A percentile compares a stretch with the other conserved stretches of the same genome.
Conservation (phyloP, 371 early-diverging fungal species). For the Umbelopsis sp. region DNA sequence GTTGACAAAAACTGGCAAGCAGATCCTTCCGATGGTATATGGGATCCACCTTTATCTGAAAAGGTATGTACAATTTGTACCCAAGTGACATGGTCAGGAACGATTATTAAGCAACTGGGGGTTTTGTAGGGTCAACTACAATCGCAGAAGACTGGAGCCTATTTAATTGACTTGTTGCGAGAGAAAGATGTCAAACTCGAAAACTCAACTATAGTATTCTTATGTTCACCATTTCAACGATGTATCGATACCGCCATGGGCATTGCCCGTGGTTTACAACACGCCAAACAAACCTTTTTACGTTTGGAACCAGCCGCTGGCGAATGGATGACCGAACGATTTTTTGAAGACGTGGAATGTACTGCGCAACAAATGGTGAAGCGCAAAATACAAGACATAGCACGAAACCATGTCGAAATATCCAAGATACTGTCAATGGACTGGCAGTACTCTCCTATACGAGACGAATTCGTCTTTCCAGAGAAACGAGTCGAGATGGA, state of each 20-base stretch:
- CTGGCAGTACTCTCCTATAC: constrained; percentile 17
- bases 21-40: constrained; percentile 44
- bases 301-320: constrained; percentile 44
- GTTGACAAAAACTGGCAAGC: constrained; percentile 41
- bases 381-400: constrained; percentile 40
- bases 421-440: constrained; percentile 13
- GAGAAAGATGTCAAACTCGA: constrained; percentile 28
- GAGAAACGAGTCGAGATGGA: constrained; percentile 1
- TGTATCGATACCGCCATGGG: constrained; percentile 50
- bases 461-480: constrained; percentile 6
- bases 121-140: constrained; percentile 33
- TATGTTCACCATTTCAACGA: constrained; percentile 52
- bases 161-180: constrained; percentile 27
- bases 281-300: constrained; percentile 25
- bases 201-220: constrained; percentile 32
- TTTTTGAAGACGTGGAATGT: constrained; percentile 39
- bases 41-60: constrained; percentile 47
- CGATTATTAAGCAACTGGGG: background rate
- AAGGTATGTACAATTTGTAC: constrained; percentile 21
- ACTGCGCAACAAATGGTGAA: constrained; percentile 35
- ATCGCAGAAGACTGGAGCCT: constrained; percentile 35
- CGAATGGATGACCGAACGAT: constrained; percentile 52
- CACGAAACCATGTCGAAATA: constrained; percentile 26
- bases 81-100: background rate
- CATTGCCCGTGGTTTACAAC: constrained; percentile 32